Percentiles rank a stretch among this genome's conserved stretches.
phyloP scores from a whole-genome alignment of 768 basidiomycete species.

The Boletus sp. region DNA sequence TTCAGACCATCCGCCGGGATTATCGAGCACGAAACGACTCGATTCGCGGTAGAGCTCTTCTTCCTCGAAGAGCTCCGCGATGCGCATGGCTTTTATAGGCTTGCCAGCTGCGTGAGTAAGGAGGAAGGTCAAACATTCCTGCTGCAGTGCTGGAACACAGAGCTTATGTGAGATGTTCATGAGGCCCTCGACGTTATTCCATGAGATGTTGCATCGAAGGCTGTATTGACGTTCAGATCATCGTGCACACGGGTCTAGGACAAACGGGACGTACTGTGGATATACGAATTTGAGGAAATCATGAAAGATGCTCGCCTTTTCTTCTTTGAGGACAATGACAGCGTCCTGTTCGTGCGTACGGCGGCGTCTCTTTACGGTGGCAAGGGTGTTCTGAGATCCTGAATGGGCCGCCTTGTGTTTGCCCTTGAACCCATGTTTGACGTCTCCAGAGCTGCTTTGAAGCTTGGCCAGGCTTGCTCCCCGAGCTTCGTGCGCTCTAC shows the following conservation, averaged over 20 bases:
- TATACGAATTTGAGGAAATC: slow-evolving; percentile 94
- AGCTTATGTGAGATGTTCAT: slow-evolving; percentile 92
- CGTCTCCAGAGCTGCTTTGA: slow-evolving; percentile 34
- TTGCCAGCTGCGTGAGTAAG: slow-evolving; percentile 90
- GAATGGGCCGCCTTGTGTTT: slow-evolving; percentile 20
- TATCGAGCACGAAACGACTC: slow-evolving; percentile 89
- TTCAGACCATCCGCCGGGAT: slow-evolving; percentile 82
- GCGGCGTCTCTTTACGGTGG: slow-evolving; percentile 41
- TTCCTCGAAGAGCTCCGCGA: slow-evolving; percentile 88
- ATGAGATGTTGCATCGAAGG: slow-evolving; percentile 89
- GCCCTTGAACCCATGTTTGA: slow-evolving; percentile 24
- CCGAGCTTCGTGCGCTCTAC: slow-evolving; percentile 39
- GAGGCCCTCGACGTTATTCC: slow-evolving; percentile 91
- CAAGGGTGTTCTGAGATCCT: slow-evolving; percentile 35
- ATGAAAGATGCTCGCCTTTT: slow-evolving; percentile 85
- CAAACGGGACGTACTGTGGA: slow-evolving; percentile 67
- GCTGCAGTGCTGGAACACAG: slow-evolving; percentile 77
- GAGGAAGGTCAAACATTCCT: slow-evolving; percentile 82
- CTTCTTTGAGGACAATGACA: slow-evolving; percentile 87
- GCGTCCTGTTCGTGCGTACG: slow-evolving; percentile 64
- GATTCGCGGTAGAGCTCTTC: slow-evolving; percentile 89
- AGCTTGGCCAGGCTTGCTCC: slow-evolving; percentile 61
- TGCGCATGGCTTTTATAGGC: slow-evolving; percentile 90
- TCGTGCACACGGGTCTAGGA: background rate
- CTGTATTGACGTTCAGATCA: slow-evolving; percentile 35